These are phyloP conservation scores for Penicilliopsis zonata DNA, from an alignment of 495 filamentous ascomycete species.

Conservation along the genomic window DNA sequence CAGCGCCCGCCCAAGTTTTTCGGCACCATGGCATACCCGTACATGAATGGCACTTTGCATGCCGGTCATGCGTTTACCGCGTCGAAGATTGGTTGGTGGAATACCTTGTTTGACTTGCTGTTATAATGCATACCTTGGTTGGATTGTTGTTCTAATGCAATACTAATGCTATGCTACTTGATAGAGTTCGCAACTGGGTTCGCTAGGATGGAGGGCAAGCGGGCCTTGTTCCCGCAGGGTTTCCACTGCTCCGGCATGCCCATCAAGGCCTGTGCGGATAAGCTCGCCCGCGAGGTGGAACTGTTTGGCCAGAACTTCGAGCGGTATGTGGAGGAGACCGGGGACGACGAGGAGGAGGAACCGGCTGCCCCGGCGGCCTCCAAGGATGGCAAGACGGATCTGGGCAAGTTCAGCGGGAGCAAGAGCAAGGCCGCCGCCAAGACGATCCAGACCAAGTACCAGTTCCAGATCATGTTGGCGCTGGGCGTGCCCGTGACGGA, in stretches of 20 bases:
- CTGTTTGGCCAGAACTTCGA: conserved; percentile 85
- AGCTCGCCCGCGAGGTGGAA: conserved; percentile 77
- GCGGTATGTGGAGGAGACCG: conserved; percentile 50
- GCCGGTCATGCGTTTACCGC: conserved; percentile 85
- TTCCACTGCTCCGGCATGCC: conserved; percentile 98
- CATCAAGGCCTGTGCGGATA: conserved; percentile 95
- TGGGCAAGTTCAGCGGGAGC: conserved; percentile 84
- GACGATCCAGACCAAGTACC: conserved; percentile 78
- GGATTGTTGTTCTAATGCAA: no score
- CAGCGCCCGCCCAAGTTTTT: conserved; percentile 83
- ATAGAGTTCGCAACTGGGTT: conserved; percentile 82
- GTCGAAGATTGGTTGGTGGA: conserved; percentile 75
- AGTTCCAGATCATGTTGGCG: conserved; percentile 82
- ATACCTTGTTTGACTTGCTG: no score
- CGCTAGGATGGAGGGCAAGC: conserved; percentile 80
- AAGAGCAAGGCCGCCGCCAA: conserved; percentile 93
- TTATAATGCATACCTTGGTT: no score
- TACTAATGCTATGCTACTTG: no score
- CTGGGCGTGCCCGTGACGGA: conserved; percentile 73
- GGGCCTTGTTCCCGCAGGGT: conserved; percentile 76
- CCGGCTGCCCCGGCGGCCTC: conserved; percentile 35
- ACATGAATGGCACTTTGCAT: conserved; percentile 94
- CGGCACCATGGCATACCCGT: conserved; percentile 87
- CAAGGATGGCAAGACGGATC: conserved; percentile 55
- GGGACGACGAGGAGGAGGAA: conserved; percentile 37